Evolutionary conservation across 139 green algal genomes (phyloP).

Genomic region (Picochlorum sp.): DNA sequence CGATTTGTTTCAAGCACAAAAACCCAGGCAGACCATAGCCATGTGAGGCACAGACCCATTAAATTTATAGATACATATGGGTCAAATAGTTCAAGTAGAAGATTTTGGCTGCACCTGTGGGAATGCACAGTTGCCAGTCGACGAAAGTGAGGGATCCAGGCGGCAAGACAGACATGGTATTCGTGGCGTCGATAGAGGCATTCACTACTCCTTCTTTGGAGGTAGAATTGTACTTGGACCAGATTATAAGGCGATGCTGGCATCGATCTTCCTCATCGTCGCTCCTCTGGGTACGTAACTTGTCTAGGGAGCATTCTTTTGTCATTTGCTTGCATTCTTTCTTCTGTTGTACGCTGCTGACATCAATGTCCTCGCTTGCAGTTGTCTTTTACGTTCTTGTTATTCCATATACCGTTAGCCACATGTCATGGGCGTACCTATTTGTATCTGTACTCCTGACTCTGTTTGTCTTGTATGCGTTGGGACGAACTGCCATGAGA

Average conservation of each 20-base stretch:
- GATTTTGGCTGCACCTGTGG: no score
- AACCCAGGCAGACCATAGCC: no score
- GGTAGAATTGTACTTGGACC: constrained; percentile 42
- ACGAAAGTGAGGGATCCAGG: no score
- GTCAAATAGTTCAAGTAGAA: no score
- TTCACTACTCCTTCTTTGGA: constrained; percentile 32
- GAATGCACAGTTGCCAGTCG: no score
- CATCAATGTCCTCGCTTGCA: constrained; percentile 7
- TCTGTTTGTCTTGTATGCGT: constrained; percentile 36
- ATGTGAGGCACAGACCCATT: background rate
- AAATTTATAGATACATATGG: no score
- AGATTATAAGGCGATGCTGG: constrained; percentile 64
- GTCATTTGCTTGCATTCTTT: background rate
- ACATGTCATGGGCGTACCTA: constrained; percentile 27
- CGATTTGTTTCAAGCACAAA: no score
- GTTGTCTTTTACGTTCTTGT: constrained; percentile 61
- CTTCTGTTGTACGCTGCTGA: background rate
- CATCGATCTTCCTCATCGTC: constrained; percentile 48
- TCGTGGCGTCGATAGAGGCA: constrained; percentile 30
- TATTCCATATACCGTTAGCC: constrained; percentile 40
- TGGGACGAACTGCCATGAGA: constrained; percentile 65
- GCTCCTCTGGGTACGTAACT: constrained; percentile 36
- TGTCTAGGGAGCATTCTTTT: background rate
- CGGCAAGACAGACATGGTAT: no score
- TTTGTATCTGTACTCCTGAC: constrained; percentile 20